A percentile compares a stretch with the other conserved stretches of the same genome.
Conservation (phyloP, 2,329 filamentous ascomycete species). For the Aureobasidium lini region DNA sequence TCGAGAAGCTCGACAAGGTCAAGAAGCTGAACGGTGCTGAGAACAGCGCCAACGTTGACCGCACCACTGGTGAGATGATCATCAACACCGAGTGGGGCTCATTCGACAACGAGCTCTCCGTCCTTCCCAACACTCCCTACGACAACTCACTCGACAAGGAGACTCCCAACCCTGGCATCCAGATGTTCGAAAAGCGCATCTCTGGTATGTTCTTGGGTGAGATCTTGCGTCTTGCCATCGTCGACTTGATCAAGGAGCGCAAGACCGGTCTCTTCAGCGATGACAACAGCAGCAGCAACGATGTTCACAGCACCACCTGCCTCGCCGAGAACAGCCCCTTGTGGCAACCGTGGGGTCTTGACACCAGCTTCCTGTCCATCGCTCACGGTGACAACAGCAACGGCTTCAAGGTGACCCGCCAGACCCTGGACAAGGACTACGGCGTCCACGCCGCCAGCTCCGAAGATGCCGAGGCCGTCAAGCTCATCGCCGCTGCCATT, state of each 20-base stretch:
- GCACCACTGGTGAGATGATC: slow-evolving; percentile 85
- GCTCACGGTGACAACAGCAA: slow-evolving; percentile 72
- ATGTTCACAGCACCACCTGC: slow-evolving; percentile 58
- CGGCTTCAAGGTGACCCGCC: slow-evolving; percentile 64
- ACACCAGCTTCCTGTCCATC: slow-evolving; percentile 82
- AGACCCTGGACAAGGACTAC: slow-evolving; percentile 69
- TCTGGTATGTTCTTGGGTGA: slow-evolving; percentile 98
- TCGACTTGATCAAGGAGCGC: slow-evolving; percentile 63
- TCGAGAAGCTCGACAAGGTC: slow-evolving; percentile 82
- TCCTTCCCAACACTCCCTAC: slow-evolving; percentile 78
- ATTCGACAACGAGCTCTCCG: slow-evolving; percentile 88
- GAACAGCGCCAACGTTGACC: slow-evolving; percentile 46
- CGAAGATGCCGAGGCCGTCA: slow-evolving; percentile 84
- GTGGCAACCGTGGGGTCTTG: slow-evolving; percentile 77
- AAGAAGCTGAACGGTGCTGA: slow-evolving; percentile 59
- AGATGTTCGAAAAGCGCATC: slow-evolving; percentile 98
- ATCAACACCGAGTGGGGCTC: slow-evolving; percentile 98
- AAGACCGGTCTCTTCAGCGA: slow-evolving; percentile 67
- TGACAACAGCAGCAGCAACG: slow-evolving; percentile 64
- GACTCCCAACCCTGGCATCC: slow-evolving; percentile 84
- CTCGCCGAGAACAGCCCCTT: slow-evolving; percentile 60
- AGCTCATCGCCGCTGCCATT: slow-evolving; percentile 72
- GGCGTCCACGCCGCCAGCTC: slow-evolving; percentile 67
- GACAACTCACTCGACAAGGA: slow-evolving; percentile 70
- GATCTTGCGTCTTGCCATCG: slow-evolving; percentile 70